Percentiles rank a stretch among this genome's conserved stretches.
phyloP scores from a whole-genome alignment of 1,139 yeast species.

The Insectozyma bohioensis region DNA sequence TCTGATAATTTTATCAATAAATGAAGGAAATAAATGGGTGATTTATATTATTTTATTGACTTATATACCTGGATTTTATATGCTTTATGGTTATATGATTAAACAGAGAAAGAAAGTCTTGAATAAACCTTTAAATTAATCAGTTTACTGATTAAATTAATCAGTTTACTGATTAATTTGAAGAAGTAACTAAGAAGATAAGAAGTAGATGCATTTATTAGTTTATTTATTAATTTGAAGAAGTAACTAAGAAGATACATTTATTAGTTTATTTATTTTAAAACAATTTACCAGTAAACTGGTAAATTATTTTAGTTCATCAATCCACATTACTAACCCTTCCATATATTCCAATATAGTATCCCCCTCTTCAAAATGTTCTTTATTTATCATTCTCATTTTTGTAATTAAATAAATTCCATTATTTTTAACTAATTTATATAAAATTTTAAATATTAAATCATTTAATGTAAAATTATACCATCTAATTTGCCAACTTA shows the following conservation, averaged over 20 bases:
- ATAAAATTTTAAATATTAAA: constrained; percentile 28
- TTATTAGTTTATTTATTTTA: constrained; percentile 1
- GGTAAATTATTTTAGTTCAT: constrained; percentile 11
- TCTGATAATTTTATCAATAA: constrained; percentile 67
- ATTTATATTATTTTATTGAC: constrained; percentile 54
- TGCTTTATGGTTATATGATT: constrained; percentile 85
- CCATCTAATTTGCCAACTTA: constrained; percentile 46
- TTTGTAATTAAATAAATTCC: constrained; percentile 31
- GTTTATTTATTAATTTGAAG: no score
- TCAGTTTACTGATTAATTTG: no score
- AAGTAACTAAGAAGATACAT: no score
- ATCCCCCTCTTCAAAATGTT: constrained; percentile 21
- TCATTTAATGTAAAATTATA: constrained; percentile 38
- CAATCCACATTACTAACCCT: constrained; percentile 32
- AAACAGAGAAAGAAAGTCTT: constrained; percentile 76
- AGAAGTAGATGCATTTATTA: no score
- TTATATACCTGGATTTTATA: constrained; percentile 85
- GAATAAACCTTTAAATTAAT: constrained; percentile 31
- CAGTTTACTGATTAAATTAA: no score
- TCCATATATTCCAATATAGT: constrained; percentile 37
- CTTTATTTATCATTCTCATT: constrained; percentile 27
- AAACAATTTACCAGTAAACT: background rate
- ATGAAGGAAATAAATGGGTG: constrained; percentile 47
- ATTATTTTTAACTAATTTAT: constrained; percentile 34
- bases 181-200: background rate